A percentile compares a stretch with the other conserved stretches of the same genome.
Conservation (phyloP, 768 basidiomycete species). For the Mycena vulgaris region DNA sequence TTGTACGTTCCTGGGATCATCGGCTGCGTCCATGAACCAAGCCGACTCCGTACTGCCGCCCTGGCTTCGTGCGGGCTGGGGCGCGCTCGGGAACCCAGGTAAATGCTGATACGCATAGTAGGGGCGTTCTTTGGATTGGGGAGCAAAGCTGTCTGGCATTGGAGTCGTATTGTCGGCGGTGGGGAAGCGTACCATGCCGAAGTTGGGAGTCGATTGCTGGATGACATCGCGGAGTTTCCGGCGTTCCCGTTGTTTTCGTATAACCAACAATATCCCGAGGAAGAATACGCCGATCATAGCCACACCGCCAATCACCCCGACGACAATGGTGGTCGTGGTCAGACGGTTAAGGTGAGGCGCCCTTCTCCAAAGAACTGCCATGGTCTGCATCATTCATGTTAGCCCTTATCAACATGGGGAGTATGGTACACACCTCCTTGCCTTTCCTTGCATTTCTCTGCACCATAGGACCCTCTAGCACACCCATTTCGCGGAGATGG, state of each 20-base stretch:
- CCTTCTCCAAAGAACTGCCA: conserved; percentile 60
- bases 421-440: background rate
- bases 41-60: conserved; percentile 1
- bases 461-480: background rate
- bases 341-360: background rate
- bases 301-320: conserved; percentile 28
- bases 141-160: background rate
- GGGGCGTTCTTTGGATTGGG: conserved; percentile 14
- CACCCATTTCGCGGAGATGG: background rate
- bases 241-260: conserved; percentile 16
- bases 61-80: background rate
- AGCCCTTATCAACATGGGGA: background rate
- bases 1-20: background rate
- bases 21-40: conserved; percentile 21
- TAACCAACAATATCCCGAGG: conserved; percentile 22
- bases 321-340: conserved; percentile 19
- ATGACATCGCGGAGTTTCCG: background rate
- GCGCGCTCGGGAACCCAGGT: conserved; percentile 4
- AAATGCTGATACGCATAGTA: conserved; percentile 13
- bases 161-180: background rate
- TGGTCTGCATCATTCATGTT: background rate
- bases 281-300: conserved; percentile 29
- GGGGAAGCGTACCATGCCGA: background rate
- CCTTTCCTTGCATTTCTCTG: background rate
- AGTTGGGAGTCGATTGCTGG: background rate